A percentile compares a stretch with the other conserved stretches of the same genome.
These are phyloP conservation scores for Pelagophyceae sp. DNA, from an alignment of 352 stramenopile species.

Conservation along the genomic window DNA sequence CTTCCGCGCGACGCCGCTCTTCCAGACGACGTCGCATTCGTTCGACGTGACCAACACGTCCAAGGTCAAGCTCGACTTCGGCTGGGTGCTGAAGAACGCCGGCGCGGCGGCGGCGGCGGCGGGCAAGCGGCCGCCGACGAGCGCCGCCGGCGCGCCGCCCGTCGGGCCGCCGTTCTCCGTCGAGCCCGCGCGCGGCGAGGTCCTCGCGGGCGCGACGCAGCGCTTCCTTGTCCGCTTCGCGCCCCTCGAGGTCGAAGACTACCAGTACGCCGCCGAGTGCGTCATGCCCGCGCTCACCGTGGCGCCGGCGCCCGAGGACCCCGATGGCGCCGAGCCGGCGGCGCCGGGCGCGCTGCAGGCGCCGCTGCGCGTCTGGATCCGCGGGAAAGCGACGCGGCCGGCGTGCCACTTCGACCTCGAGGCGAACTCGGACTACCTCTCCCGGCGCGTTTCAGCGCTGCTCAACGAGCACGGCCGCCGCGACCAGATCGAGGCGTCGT, in stretches of 20 bases:
- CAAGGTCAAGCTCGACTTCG: conserved; percentile 23
- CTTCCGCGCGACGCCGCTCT: conserved; percentile 43
- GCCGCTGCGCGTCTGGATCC: conserved; percentile 43
- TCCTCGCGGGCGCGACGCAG: conserved; percentile 52
- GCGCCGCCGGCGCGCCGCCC: conserved; percentile 16
- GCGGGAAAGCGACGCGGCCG: conserved; percentile 63
- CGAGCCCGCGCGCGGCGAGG: conserved; percentile 48
- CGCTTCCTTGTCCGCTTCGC: conserved; percentile 72
- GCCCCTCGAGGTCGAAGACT: conserved; percentile 77
- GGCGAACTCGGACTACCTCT: conserved; percentile 63
- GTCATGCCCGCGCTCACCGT: conserved; percentile 32
- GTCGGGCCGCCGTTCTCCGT: conserved; percentile 73
- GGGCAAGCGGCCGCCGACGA: conserved; percentile 1
- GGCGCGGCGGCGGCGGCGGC: not conserved
- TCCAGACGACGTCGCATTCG: conserved; percentile 34
- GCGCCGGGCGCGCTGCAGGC: conserved; percentile 21
- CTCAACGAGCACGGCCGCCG: conserved; percentile 66
- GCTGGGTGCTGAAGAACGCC: conserved; percentile 30
- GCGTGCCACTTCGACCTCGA: conserved; percentile 84
- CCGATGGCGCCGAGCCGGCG: not conserved
- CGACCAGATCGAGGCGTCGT: conserved; percentile 60
- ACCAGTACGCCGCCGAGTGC: conserved; percentile 57
- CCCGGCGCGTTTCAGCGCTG: conserved; percentile 53
- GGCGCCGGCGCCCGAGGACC: not conserved
- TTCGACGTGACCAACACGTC: conserved; percentile 38